Conservation (phyloP, 106 monocot species). For the Dioscorea dumetorum region DNA sequence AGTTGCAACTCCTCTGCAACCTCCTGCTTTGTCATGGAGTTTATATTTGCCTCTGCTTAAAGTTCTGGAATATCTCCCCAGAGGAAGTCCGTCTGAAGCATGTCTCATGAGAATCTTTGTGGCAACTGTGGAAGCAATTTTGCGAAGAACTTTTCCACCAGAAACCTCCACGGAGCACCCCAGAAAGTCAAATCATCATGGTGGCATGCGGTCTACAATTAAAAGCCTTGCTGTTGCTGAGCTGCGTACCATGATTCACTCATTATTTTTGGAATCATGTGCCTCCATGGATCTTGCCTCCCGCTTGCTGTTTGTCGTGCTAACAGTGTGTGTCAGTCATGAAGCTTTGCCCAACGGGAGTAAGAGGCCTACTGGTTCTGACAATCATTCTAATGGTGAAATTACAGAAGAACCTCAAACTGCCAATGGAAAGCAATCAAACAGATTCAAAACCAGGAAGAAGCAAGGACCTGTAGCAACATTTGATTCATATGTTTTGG, state of each 20-base stretch:
- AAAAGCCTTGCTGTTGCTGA: slow-evolving; percentile 93
- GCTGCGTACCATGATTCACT: slow-evolving; percentile 91
- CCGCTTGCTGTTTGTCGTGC: slow-evolving; percentile 78
- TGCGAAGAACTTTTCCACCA: slow-evolving; percentile 73
- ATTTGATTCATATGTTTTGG: slow-evolving; percentile 93
- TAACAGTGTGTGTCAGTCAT: slow-evolving; percentile 90
- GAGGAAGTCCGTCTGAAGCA: slow-evolving; percentile 98
- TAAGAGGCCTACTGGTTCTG: slow-evolving; percentile 66
- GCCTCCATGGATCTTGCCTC: slow-evolving; percentile 94
- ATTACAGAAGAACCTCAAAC: slow-evolving; percentile 20
- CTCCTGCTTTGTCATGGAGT: slow-evolving; percentile 90
- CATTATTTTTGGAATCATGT: slow-evolving; percentile 88
- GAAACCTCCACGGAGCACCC: slow-evolving; percentile 44
- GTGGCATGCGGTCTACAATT: slow-evolving; percentile 44
- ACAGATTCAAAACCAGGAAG: slow-evolving; percentile 36
- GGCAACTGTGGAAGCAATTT: slow-evolving; percentile 89
- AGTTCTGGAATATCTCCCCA: slow-evolving; percentile 87
- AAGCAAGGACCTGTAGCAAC: slow-evolving; percentile 89
- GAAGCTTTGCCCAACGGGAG: slow-evolving; percentile 84
- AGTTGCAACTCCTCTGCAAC: slow-evolving; percentile 82
- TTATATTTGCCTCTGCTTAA: slow-evolving; percentile 84
- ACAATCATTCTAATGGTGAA: slow-evolving; percentile 27
- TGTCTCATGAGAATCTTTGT: slow-evolving; percentile 98
- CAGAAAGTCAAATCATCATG: slow-evolving; percentile 39
- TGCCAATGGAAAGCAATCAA: slow-evolving; percentile 33